Evolutionary conservation across 306 rosid species (phyloP).

Genomic region (Vigna hirtella): DNA sequence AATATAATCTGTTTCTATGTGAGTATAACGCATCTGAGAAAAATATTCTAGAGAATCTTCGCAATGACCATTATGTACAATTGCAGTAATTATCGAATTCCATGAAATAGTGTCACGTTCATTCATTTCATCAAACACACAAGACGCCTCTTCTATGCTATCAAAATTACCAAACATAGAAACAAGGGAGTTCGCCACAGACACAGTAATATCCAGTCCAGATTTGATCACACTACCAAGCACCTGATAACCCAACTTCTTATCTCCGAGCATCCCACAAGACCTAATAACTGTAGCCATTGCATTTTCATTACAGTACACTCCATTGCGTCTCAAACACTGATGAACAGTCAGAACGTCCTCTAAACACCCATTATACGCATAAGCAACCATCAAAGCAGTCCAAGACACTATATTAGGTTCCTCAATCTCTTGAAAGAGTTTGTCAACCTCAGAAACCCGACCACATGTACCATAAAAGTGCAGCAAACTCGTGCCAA

Average conservation of each 20-base stretch:
- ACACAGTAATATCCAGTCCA: slow-evolving; percentile 67
- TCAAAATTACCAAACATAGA: slow-evolving; percentile 76
- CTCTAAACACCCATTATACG: slow-evolving; percentile 56
- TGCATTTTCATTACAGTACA: slow-evolving; percentile 72
- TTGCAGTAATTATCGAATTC: slow-evolving; percentile 86
- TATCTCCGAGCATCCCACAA: slow-evolving; percentile 77
- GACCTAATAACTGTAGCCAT: slow-evolving; percentile 67
- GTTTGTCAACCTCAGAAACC: slow-evolving; percentile 55
- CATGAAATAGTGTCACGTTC: slow-evolving; percentile 84
- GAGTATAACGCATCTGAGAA: slow-evolving; percentile 61
- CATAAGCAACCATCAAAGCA: slow-evolving; percentile 80
- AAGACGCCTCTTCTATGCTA: slow-evolving; percentile 61
- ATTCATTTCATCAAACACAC: slow-evolving; percentile 73
- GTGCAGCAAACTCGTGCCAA: slow-evolving; percentile 84
- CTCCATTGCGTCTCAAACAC: slow-evolving; percentile 54
- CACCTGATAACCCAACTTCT: slow-evolving; percentile 68
- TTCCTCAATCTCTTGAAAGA: slow-evolving; percentile 79
- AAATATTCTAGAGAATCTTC: slow-evolving; percentile 70
- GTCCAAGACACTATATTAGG: slow-evolving; percentile 95
- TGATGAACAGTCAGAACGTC: slow-evolving; percentile 64
- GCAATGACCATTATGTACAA: slow-evolving; percentile 61
- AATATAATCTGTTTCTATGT: slow-evolving; percentile 57
- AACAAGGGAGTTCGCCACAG: slow-evolving; percentile 80
- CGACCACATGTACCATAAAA: slow-evolving; percentile 67
- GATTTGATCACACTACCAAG: slow-evolving; percentile 72